Conservation (phyloP, 257 asterid species). For the Coffea canephora region DNA sequence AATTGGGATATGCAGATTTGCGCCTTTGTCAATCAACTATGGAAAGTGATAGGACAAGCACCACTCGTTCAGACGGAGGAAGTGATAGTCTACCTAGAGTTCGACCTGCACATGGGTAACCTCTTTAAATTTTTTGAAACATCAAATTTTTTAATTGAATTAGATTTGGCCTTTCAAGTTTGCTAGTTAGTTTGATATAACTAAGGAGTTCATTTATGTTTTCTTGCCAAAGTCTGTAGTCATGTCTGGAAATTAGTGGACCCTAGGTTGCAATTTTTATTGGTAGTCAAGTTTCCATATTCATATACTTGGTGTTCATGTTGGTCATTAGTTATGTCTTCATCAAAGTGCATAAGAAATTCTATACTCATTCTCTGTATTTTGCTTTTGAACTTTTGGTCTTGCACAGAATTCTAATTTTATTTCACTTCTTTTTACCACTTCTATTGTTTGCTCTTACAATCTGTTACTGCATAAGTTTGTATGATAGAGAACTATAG, state of each 20-base stretch:
- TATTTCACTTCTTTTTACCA: background rate
- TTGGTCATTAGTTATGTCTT: background rate
- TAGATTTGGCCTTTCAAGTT: constrained; percentile 1
- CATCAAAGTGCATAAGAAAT: background rate
- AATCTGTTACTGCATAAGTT: background rate
- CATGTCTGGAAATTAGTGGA: background rate
- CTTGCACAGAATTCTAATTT: background rate
- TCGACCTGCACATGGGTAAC: constrained; percentile 74
- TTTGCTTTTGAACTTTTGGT: background rate
- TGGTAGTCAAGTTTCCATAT: background rate
- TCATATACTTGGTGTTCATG: background rate
- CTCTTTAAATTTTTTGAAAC: constrained; percentile 11
- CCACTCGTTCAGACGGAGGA: constrained; percentile 45
- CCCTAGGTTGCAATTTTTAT: background rate
- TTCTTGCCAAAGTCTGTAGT: background rate
- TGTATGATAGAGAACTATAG: background rate
- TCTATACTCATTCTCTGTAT: background rate
- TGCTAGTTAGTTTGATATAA: background rate
- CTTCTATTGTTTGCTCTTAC: background rate
- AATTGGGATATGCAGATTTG: constrained; percentile 45
- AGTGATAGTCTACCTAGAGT: constrained; percentile 48
- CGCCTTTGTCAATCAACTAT: constrained; percentile 43
- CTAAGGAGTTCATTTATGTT: background rate
- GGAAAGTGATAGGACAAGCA: constrained; percentile 67
- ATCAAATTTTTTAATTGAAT: constrained; percentile 7